Conservation (phyloP, 2,329 filamentous ascomycete genomes). For the Gaeumannomyces tritici region DNA sequence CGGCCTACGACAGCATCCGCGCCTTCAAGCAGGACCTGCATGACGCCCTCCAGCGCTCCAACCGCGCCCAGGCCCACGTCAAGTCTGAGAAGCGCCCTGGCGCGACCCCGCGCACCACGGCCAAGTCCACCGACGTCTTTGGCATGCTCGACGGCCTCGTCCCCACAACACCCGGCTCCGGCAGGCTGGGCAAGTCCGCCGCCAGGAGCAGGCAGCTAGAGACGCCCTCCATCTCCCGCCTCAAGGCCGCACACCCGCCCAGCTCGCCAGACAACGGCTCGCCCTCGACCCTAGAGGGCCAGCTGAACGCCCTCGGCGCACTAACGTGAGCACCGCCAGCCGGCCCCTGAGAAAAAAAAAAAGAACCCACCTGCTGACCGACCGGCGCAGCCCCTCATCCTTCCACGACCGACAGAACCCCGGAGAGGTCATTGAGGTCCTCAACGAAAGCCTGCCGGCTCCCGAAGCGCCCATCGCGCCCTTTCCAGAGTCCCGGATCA, state of each 20-base stretch:
- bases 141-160: slow-evolving; percentile 71
- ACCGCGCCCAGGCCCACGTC: slow-evolving; percentile 48
- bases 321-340: slow-evolving; percentile 22
- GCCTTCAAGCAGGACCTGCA: slow-evolving; percentile 82
- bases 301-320: slow-evolving; percentile 26
- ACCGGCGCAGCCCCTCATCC: slow-evolving; percentile 37
- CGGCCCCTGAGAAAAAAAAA: neutral
- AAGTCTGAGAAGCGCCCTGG: slow-evolving; percentile 53
- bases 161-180: slow-evolving; percentile 48
- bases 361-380: slow-evolving; percentile 6
- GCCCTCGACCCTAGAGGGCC: slow-evolving; percentile 27
- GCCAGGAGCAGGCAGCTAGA: slow-evolving; percentile 28
- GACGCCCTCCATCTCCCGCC: slow-evolving; percentile 36
- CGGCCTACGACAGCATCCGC: slow-evolving; percentile 61
- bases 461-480: slow-evolving; percentile 63
- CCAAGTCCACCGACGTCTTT: slow-evolving; percentile 58
- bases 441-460: slow-evolving; percentile 65
- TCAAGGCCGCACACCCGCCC: slow-evolving; percentile 31
- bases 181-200: slow-evolving; percentile 26
- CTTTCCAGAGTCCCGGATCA: slow-evolving; percentile 68
- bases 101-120: slow-evolving; percentile 52
- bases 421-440: slow-evolving; percentile 71
- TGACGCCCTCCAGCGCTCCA: slow-evolving; percentile 71
- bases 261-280: slow-evolving; percentile 35
- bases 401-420: slow-evolving; percentile 72